Evolutionary conservation across 176 grass and related monocot genomes (phyloP).

Genomic region (Juncus inflexus): DNA sequence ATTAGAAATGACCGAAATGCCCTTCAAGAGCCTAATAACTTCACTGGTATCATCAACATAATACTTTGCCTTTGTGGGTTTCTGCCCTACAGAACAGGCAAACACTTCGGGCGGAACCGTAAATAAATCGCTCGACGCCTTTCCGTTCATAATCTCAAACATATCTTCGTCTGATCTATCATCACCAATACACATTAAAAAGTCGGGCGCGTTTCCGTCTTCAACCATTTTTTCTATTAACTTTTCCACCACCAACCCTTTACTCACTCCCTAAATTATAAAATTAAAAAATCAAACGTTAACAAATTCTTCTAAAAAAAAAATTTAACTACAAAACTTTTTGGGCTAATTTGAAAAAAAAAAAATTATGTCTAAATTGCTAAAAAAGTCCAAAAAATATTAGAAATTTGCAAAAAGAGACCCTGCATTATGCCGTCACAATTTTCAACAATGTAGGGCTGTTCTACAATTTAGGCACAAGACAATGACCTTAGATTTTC

Average conservation of each 20-base stretch:
- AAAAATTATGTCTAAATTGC: no score
- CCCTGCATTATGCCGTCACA: no score
- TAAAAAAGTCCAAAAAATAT: no score
- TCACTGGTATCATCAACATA: constrained; percentile 71
- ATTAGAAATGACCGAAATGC: constrained; percentile 27
- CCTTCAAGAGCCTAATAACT: constrained; percentile 71
- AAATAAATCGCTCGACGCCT: constrained; percentile 36
- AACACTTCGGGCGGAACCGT: constrained; percentile 46
- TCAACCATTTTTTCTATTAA: constrained; percentile 43
- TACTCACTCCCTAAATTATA: constrained; percentile 61
- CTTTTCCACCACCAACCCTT: constrained; percentile 75
- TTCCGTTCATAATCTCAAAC: constrained; percentile 70
- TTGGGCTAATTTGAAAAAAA: no score
- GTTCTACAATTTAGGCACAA: no score
- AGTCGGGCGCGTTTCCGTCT: constrained; percentile 55
- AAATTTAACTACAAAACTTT: no score
- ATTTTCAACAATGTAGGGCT: no score
- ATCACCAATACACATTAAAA: constrained; percentile 74
- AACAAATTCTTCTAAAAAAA: no score
- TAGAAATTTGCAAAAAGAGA: no score
- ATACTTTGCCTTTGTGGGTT: constrained; percentile 90
- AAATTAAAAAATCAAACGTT: neutral
- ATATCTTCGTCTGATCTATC: constrained; percentile 93
- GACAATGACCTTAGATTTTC: no score
- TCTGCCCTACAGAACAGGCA: constrained; percentile 89